Conservation (phyloP, 2,329 filamentous ascomycete species). For the Nemania diffusa region DNA sequence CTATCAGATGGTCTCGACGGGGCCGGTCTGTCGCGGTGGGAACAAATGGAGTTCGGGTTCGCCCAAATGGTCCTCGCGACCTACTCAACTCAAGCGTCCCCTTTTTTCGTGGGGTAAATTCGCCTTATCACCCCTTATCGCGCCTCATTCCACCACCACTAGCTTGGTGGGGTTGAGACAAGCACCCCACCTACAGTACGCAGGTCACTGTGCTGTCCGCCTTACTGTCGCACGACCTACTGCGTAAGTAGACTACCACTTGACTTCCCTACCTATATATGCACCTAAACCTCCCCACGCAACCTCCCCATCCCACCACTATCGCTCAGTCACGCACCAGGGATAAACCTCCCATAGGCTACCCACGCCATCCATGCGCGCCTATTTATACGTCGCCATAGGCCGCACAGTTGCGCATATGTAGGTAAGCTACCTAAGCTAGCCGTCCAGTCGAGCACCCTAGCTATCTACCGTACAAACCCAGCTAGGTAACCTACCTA, state of each 20-base stretch:
- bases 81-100: background rate
- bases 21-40: no score
- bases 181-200: conserved; percentile 21
- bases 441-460: background rate
- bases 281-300: background rate
- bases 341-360: conserved; percentile 6
- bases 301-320: conserved; percentile 4
- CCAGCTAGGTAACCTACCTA: no score
- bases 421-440: background rate
- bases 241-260: no score
- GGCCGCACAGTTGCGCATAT: no score
- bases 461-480: no score
- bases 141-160: background rate
- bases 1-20: background rate
- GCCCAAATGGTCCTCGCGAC: background rate
- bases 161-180: background rate
- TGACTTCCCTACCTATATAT: no score
- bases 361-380: background rate
- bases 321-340: background rate
- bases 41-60: background rate
- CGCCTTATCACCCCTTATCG: conserved; percentile 10
- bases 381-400: background rate
- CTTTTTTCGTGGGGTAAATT: background rate
- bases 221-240: background rate
- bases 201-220: conserved; percentile 3